Percentiles rank a stretch among this genome's conserved stretches.
These are phyloP conservation scores for Cryphonectria parasitica DNA, from an alignment of 2,329 filamentous ascomycete species.

Conservation along the genomic window DNA sequence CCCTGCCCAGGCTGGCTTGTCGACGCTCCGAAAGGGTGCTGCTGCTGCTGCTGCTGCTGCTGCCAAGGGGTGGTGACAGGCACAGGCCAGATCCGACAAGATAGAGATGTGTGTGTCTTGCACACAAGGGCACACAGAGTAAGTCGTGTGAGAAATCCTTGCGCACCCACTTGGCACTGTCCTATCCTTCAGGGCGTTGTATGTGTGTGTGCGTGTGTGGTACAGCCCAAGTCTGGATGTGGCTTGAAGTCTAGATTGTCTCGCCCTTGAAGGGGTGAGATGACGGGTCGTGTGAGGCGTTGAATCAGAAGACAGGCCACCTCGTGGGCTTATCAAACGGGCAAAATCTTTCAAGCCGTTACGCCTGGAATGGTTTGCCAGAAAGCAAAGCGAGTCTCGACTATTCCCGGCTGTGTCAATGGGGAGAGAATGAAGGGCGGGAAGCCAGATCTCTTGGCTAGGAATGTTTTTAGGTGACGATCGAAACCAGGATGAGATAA, in stretches of 20 bases:
- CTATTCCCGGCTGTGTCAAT: neutral
- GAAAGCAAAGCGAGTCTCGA: constrained; percentile 10
- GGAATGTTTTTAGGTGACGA: constrained; percentile 50
- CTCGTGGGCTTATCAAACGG: constrained; percentile 18
- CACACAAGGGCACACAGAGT: no score
- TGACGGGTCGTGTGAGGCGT: neutral
- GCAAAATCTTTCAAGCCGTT: neutral
- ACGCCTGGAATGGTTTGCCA: constrained; percentile 6
- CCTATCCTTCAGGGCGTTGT: neutral
- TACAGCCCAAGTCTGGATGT: neutral
- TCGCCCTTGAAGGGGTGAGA: neutral
- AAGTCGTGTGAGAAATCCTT: neutral
- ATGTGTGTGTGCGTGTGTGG: neutral
- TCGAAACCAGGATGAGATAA: constrained; percentile 60
- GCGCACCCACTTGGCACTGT: constrained; percentile 6
- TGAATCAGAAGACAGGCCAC: neutral
- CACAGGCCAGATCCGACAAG: neutral
- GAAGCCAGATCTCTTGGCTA: constrained; percentile 19
- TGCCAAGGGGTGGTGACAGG: neutral
- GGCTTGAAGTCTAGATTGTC: constrained; percentile 2
- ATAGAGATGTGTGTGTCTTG: neutral
- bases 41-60: neutral
- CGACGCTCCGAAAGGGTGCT: neutral
- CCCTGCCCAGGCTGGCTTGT: neutral
- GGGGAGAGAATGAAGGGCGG: constrained; percentile 9